Evolutionary conservation across 306 rosid species (phyloP), one percentile per base, ranked within the genome.

Genomic region (Fragaria nilgerrensis): DNA sequence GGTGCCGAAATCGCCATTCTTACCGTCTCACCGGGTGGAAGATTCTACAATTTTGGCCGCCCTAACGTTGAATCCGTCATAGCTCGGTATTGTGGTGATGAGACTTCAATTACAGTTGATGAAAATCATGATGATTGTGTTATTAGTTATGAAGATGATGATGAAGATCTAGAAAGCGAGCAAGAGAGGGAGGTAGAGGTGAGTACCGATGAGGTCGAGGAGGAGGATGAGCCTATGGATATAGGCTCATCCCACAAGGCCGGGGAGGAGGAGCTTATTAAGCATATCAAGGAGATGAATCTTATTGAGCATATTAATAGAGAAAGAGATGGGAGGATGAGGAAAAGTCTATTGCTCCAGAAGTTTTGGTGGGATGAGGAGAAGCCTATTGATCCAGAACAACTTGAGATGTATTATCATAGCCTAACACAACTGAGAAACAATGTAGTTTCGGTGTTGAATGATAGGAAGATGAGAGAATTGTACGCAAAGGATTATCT

Each of bases 331-430:
- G 29, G 5, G 20, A 27, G 7, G 39, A 56, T 8, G 63, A 27
- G 16, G 66, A 56, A 8, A 16, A 14, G 58, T 23, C 8, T 53
- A 20, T 53, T 15, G 34, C 68, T 29, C 14, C 41, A 34, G 25
- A 64, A 64, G 69, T 63, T 63, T 32, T 34, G 44, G 69, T 64
- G 69, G 69, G 45, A 64, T 20, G 45, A 16, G 68, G 44, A 63
- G 11, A 44, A 34, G 20, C 45, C 41, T 29, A 7, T 6, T 32
- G 41, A 62, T 62, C 41, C 68, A 14, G 68, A 62, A 62, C 39
- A 27, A 27, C 20, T 19, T 14, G 9, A 2, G 39, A 62, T 13
- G n/a, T 62, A 62, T 29, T 14, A 29, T 29, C 39, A 3, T 5
- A 62, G 68, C 68, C 20, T 62, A 62, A 7, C 0, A 15, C n/a